Percentiles rank a stretch among this genome's conserved stretches.
Evolutionary conservation across 306 rosid genomes (phyloP).

Genomic region (Trifolium dubium): DNA sequence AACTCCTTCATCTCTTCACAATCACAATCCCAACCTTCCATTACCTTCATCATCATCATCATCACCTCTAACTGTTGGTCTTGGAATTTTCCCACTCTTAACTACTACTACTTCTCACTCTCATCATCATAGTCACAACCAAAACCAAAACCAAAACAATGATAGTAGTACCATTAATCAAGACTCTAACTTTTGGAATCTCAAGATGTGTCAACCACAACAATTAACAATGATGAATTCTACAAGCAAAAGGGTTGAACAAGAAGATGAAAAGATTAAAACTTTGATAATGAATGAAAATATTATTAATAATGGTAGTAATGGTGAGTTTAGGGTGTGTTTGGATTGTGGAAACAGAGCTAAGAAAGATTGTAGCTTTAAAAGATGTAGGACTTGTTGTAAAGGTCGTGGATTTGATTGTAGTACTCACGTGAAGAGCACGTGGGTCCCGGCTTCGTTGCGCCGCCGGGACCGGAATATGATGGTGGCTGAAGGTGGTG

Average conservation of each 20-base stretch:
- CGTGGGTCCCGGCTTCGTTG: slow-evolving; percentile 71
- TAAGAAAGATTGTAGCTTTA: slow-evolving; percentile 68
- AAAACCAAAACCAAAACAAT: background rate
- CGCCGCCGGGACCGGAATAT: slow-evolving; percentile 56
- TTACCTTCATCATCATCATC: slow-evolving; percentile 49
- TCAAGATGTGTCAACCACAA: slow-evolving; percentile 52
- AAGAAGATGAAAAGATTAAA: background rate
- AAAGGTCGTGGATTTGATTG: slow-evolving; percentile 74
- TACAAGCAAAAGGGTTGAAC: slow-evolving; percentile 39
- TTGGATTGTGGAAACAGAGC: slow-evolving; percentile 86
- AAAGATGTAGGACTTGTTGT: slow-evolving; percentile 87
- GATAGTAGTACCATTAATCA: slow-evolving; percentile 22
- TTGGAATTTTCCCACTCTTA: slow-evolving; percentile 79
- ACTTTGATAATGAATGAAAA: slow-evolving; percentile 18
- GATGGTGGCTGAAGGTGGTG: slow-evolving; percentile 35
- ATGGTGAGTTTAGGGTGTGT: slow-evolving; percentile 53
- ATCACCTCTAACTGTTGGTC: slow-evolving; percentile 74
- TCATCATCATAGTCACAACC: slow-evolving; percentile 1
- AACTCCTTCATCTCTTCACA: slow-evolving; percentile 55
- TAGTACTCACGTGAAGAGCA: slow-evolving; percentile 81
- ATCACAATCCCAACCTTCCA: slow-evolving; percentile 53
- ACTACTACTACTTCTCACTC: slow-evolving; percentile 47
- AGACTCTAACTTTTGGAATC: slow-evolving; percentile 49
- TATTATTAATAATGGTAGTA: background rate
- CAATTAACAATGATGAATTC: slow-evolving; percentile 41